Conservation (phyloP, 2,329 filamentous ascomycete species). For the Fusarium scirpi region DNA sequence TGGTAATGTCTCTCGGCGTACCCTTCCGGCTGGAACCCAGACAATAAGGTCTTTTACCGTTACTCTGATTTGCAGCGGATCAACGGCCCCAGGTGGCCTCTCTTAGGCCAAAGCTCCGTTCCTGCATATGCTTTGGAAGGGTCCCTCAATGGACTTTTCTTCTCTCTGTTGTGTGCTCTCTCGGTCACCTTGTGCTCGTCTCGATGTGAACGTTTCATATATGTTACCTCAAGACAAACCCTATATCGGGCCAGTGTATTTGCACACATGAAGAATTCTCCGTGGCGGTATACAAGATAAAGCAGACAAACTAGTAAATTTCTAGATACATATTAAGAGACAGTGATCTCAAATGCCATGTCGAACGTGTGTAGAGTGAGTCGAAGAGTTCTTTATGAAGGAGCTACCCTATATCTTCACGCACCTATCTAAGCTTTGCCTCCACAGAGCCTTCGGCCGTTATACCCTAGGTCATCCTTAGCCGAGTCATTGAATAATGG, state of each 20-base stretch:
- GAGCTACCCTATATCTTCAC: background rate
- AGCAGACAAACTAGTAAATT: background rate
- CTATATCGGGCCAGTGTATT: background rate
- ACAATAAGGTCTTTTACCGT: slow-evolving; percentile 7
- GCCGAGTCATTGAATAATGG: background rate
- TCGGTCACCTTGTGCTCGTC: too few species aligned
- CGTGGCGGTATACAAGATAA: background rate
- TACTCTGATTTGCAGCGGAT: slow-evolving; percentile 21
- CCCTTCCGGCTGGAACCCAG: slow-evolving; percentile 13
- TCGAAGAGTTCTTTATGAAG: background rate
- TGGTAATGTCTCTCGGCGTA: slow-evolving; percentile 14
- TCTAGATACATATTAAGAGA: background rate
- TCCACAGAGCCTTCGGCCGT: background rate
- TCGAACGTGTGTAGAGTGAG: background rate
- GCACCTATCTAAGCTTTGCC: background rate
- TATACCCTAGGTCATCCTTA: background rate
- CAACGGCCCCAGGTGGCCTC: background rate
- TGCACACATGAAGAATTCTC: background rate
- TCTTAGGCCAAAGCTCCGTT: background rate
- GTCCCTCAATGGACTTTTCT: background rate
- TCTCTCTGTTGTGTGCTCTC: background rate
- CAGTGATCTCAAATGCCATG: background rate
- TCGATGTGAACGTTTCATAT: background rate
- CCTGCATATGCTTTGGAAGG: background rate
- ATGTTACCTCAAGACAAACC: background rate